phyloP scores from a whole-genome alignment of 2,329 filamentous ascomycete genomes.

The Fusarium papillatum region DNA sequence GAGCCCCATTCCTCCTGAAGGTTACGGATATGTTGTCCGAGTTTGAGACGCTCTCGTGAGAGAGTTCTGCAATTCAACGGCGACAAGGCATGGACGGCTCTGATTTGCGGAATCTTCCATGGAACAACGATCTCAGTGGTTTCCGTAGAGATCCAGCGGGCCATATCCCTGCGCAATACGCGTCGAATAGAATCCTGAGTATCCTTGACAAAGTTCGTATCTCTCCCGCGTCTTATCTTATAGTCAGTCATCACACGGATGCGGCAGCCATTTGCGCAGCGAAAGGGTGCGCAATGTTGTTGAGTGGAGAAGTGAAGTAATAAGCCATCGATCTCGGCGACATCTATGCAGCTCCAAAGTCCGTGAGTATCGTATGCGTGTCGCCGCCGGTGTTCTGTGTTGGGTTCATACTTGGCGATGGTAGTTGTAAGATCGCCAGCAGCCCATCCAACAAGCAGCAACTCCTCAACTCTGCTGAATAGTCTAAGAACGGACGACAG shows the following conservation, averaged over 20 bases:
- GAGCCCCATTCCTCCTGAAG: background rate
- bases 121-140: background rate
- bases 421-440: too few relatives aligned
- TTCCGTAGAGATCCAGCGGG: background rate
- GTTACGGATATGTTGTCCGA: background rate
- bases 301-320: background rate
- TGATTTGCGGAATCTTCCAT: background rate
- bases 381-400: background rate
- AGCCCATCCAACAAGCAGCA: background rate
- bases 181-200: background rate
- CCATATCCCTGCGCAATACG: background rate
- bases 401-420: background rate
- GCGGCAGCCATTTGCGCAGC: too few relatives aligned
- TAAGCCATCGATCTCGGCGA: background rate
- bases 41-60: background rate
- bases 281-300: too few relatives aligned
- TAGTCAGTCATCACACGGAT: background rate
- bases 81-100: background rate
- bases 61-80: background rate
- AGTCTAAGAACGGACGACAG: background rate
- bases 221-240: background rate
- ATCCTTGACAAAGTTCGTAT: background rate
- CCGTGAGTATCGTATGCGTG: background rate
- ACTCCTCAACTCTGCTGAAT: background rate
- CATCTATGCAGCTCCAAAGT: background rate